phyloP scores from a whole-genome alignment of 1,139 yeast species.

The Candida sp. region DNA sequence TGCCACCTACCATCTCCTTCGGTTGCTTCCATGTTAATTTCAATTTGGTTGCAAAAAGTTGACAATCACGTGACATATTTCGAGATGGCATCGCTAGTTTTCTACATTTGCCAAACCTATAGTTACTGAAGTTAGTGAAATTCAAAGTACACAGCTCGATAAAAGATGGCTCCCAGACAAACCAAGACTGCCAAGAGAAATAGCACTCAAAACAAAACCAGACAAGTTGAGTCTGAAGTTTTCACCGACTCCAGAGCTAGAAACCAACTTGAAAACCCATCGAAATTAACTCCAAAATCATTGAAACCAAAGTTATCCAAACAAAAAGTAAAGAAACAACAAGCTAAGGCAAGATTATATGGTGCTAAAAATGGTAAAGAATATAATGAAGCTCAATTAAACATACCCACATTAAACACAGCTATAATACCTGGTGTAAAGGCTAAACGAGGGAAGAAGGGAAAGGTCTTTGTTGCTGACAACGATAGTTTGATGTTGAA shows the following conservation, averaged over 20 bases:
- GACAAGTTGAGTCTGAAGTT: conserved; percentile 66
- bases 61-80: background rate
- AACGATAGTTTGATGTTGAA: conserved; percentile 60
- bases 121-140: too few relatives aligned
- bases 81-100: background rate
- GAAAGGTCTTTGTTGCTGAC: conserved; percentile 83
- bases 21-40: too few relatives aligned
- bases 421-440: conserved; percentile 87
- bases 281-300: conserved; percentile 64
- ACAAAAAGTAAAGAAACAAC: conserved; percentile 59
- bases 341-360: conserved; percentile 59
- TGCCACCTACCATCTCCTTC: too few relatives aligned
- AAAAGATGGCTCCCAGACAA: conserved; percentile 53
- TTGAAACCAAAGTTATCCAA: conserved; percentile 50
- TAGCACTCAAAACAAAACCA: conserved; percentile 47
- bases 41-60: background rate
- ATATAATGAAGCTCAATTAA: conserved; percentile 74
- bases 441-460: conserved; percentile 79
- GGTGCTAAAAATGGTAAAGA: conserved; percentile 66
- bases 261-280: conserved; percentile 57
- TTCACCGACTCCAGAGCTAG: conserved; percentile 61
- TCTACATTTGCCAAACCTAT: too few relatives aligned
- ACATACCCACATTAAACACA: conserved; percentile 74
- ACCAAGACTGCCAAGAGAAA: conserved; percentile 58
- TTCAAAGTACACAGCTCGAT: too few relatives aligned